phyloP scores from a whole-genome alignment of 768 basidiomycete species.

The Mycena galopus region DNA sequence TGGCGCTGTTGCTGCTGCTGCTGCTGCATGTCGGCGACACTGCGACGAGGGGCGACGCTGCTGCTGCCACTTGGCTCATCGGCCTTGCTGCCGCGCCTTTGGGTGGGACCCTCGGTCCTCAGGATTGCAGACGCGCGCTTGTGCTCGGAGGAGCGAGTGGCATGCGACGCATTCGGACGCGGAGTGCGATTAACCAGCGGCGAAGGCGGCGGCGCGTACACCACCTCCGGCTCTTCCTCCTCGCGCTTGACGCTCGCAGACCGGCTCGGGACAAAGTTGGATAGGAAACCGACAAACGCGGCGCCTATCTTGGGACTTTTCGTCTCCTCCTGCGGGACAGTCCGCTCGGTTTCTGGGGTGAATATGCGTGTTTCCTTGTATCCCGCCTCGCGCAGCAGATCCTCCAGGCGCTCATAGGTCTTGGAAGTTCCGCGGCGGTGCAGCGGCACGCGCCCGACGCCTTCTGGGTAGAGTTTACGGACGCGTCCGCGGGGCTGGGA shows the following conservation, averaged over 20 bases:
- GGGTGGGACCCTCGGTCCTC: not conserved
- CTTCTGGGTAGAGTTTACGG: constrained; percentile 66
- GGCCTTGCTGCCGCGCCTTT: constrained; percentile 17
- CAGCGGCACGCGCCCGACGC: constrained; percentile 76
- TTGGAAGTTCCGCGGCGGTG: constrained; percentile 85
- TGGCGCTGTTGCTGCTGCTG: constrained; percentile 27
- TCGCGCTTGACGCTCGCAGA: constrained; percentile 40
- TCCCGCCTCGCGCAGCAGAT: constrained; percentile 87
- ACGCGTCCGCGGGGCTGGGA: constrained; percentile 61
- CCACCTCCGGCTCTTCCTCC: constrained; percentile 27
- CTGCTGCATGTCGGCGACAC: constrained; percentile 28
- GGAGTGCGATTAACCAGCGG: constrained; percentile 34
- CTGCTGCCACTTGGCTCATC: not conserved
- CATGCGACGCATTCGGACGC: constrained; percentile 28
- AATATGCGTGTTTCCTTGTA: constrained; percentile 94
- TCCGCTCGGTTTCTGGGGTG: constrained; percentile 83
- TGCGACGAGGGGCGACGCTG: constrained; percentile 26
- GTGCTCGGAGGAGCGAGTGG: constrained; percentile 9
- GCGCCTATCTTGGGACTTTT: constrained; percentile 58
- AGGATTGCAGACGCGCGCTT: not conserved
- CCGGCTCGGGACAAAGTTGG: constrained; percentile 67
- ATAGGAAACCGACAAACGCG: constrained; percentile 75
- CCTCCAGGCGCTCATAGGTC: constrained; percentile 87
- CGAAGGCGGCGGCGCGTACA: constrained; percentile 33
- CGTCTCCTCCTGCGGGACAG: constrained; percentile 46